These are phyloP conservation scores for Colletotrichum chrysophilum DNA, from an alignment of 2,329 filamentous ascomycete genomes.

Conservation along the genomic window DNA sequence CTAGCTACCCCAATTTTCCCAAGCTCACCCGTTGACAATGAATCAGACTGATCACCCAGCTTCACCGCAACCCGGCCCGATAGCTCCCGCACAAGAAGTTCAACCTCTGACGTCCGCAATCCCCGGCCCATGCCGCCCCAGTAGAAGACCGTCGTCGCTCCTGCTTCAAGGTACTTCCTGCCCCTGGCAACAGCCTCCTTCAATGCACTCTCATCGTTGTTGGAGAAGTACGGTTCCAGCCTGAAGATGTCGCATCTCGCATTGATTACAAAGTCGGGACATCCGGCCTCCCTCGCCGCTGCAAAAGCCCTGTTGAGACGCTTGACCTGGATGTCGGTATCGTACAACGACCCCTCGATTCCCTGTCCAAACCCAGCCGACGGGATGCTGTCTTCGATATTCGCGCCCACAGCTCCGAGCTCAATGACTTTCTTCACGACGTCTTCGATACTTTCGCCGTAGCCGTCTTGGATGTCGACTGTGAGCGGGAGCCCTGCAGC, in stretches of 20 bases:
- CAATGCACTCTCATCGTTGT: conserved; percentile 39
- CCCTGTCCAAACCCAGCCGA: conserved; percentile 37
- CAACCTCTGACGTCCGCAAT: conserved; percentile 50
- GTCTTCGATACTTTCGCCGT: conserved; percentile 50
- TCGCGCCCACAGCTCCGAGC: conserved; percentile 60
- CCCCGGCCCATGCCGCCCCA: conserved; percentile 56
- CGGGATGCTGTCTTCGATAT: conserved; percentile 59
- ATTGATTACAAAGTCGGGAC: conserved; percentile 62
- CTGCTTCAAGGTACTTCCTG: conserved; percentile 60
- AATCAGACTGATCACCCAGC: conserved; percentile 38
- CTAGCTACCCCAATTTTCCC: conserved; percentile 56
- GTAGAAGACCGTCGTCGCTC: conserved; percentile 65
- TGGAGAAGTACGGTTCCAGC: conserved; percentile 30
- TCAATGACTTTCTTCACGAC: conserved; percentile 50
- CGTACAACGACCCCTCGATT: conserved; percentile 34
- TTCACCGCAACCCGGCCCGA: conserved; percentile 56
- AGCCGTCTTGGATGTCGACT: conserved; percentile 67
- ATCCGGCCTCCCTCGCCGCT: conserved; percentile 49
- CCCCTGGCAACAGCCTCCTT: conserved; percentile 58
- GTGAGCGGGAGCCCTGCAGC: conserved; percentile 52
- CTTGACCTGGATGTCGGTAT: conserved; percentile 49
- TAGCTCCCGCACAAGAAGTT: conserved; percentile 50
- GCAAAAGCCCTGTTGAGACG: conserved; percentile 49
- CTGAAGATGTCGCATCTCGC: conserved; percentile 61
- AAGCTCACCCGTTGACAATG: conserved; percentile 48